Conservation (phyloP, 805 yeast species). For the Nakazawaea pomicola region DNA sequence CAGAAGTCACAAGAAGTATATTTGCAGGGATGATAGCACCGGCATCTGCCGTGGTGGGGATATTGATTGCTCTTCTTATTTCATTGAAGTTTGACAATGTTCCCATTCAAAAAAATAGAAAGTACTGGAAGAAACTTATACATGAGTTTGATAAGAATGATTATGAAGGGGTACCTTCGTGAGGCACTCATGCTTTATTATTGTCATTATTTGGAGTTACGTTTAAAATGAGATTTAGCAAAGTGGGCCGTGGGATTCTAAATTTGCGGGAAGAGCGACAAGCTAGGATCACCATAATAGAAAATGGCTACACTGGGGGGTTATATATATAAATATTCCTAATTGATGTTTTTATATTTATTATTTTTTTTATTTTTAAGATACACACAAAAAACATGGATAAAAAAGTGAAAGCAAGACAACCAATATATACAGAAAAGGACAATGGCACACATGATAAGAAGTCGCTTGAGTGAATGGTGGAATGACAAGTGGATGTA, state of each 20-base stretch:
- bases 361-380: slow-evolving; percentile 4
- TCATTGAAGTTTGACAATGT: slow-evolving; percentile 51
- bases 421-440: not conserved
- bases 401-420: not conserved
- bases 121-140: slow-evolving; percentile 54
- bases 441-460: not conserved
- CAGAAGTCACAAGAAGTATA: slow-evolving; percentile 45
- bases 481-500: too few species aligned
- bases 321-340: not conserved
- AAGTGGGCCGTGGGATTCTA: too few species aligned
- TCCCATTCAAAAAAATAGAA: slow-evolving; percentile 70
- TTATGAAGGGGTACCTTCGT: slow-evolving; percentile 86
- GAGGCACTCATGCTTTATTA: slow-evolving; percentile 10
- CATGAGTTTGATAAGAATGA: slow-evolving; percentile 57
- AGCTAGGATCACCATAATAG: too few species aligned
- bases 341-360: not conserved
- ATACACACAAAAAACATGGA: slow-evolving; percentile 5
- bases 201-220: not conserved
- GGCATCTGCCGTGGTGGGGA: slow-evolving; percentile 51
- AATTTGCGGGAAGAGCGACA: too few species aligned
- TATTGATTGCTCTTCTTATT: slow-evolving; percentile 46
- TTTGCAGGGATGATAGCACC: slow-evolving; percentile 66
- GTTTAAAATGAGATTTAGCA: too few species aligned
- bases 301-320: too few species aligned
- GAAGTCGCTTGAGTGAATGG: not conserved